A percentile compares a stretch with the other conserved stretches of the same genome.
phyloP scores from a whole-genome alignment of 169 alveolate species.

The Theileria luwenshuni region DNA sequence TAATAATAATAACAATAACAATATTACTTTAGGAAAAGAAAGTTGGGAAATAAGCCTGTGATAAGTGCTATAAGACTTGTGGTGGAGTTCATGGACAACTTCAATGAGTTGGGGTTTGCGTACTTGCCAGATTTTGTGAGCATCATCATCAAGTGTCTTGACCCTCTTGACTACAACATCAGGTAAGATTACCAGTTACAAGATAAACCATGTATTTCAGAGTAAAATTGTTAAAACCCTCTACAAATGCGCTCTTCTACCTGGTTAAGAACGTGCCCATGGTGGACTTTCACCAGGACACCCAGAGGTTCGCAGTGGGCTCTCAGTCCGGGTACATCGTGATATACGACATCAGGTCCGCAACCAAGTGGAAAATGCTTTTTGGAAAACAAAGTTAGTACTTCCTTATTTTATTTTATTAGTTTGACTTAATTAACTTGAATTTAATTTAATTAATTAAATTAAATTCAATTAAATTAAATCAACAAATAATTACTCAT shows the following conservation, averaged over 20 bases:
- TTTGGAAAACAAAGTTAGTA: constrained; percentile 52
- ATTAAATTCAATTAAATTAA: too few relatives aligned
- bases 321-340: constrained; percentile 66
- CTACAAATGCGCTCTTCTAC: constrained; percentile 71
- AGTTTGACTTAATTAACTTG: too few relatives aligned
- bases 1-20: too few relatives aligned
- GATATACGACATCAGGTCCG: constrained; percentile 77
- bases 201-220: constrained; percentile 4
- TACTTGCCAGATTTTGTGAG: constrained; percentile 59
- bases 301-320: constrained; percentile 79
- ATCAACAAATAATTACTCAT: too few relatives aligned
- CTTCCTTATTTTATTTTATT: too few relatives aligned
- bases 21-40: constrained; percentile 27
- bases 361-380: constrained; percentile 74
- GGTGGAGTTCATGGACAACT: constrained; percentile 33
- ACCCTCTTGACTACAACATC: constrained; percentile 53
- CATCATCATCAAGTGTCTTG: constrained; percentile 54
- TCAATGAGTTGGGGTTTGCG: constrained; percentile 25
- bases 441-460: too few relatives aligned
- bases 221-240: constrained; percentile 59
- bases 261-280: constrained; percentile 75
- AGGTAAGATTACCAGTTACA: constrained; percentile 20
- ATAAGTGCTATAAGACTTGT: constrained; percentile 37
- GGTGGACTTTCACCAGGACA: constrained; percentile 77
- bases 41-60: constrained; percentile 42